These are phyloP conservation scores for Athelia psychrophila DNA, from an alignment of 1,284 basidiomycete genomes.

Conservation along the genomic window DNA sequence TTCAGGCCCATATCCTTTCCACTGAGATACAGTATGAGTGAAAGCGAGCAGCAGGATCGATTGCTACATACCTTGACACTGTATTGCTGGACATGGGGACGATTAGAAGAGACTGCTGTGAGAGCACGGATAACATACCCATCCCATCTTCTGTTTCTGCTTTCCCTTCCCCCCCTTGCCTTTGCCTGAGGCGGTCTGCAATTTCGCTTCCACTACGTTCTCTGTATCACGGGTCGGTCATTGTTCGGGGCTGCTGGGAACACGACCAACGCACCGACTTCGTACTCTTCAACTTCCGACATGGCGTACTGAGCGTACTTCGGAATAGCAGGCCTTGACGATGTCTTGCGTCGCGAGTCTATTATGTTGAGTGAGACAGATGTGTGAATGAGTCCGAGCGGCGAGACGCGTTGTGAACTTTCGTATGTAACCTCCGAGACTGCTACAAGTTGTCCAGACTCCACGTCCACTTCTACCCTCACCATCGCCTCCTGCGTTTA, in stretches of 20 bases:
- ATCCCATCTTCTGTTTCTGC: slow-evolving; percentile 1
- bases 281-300: slow-evolving; percentile 44
- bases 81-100: slow-evolving; percentile 44
- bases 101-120: background rate
- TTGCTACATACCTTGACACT: slow-evolving; percentile 51
- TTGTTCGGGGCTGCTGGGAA: slow-evolving; percentile 1
- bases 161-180: background rate
- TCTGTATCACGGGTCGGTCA: background rate
- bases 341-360: too few relatives aligned
- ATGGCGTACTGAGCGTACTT: too few relatives aligned
- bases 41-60: slow-evolving; percentile 2
- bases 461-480: too few relatives aligned
- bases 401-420: too few relatives aligned
- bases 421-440: too few relatives aligned
- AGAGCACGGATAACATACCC: slow-evolving; percentile 5
- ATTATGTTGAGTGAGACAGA: too few relatives aligned
- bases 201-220: slow-evolving; percentile 1
- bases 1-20: slow-evolving; percentile 60
- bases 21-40: slow-evolving; percentile 36
- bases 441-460: too few relatives aligned
- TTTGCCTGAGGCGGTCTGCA: background rate
- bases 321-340: too few relatives aligned
- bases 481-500: too few relatives aligned
- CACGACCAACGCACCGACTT: slow-evolving; percentile 54
- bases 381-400: too few relatives aligned